Conservation (phyloP, 139 green algal genomes). For the Haematococcus lacustris region DNA sequence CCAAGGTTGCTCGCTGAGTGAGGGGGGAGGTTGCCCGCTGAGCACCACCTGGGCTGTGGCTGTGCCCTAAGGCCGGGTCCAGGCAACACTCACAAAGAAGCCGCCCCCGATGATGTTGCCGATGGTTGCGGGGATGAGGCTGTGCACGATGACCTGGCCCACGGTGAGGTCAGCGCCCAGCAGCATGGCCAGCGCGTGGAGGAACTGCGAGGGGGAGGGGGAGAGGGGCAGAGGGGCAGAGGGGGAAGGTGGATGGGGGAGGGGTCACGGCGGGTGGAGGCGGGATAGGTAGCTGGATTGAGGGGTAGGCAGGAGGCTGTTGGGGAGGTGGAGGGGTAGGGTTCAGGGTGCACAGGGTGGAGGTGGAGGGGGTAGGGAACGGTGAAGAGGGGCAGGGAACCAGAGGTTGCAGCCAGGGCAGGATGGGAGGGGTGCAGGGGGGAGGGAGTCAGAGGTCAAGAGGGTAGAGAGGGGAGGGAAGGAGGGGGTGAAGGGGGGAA, state of each 20-base stretch:
- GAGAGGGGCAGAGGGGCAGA: too few species aligned
- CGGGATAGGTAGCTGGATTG: too few species aligned
- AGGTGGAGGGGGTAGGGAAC: neutral
- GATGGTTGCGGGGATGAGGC: slow-evolving; percentile 33
- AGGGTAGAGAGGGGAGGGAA: too few species aligned
- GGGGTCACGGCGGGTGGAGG: too few species aligned
- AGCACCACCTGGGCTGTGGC: neutral
- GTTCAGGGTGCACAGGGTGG: neutral
- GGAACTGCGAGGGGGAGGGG: slow-evolving; percentile 21
- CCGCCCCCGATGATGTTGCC: slow-evolving; percentile 14
- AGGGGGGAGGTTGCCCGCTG: neutral
- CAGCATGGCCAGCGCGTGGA: slow-evolving; percentile 32
- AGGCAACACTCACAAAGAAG: neutral
- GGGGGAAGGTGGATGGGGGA: too few species aligned
- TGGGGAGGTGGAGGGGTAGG: neutral
- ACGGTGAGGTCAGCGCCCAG: slow-evolving; percentile 19
- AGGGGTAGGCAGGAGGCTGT: too few species aligned
- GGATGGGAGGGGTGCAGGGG: too few species aligned
- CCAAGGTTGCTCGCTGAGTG: neutral
- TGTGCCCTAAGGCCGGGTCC: neutral
- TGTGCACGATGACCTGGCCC: slow-evolving; percentile 21
- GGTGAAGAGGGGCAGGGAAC: too few species aligned
- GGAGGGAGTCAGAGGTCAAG: too few species aligned
- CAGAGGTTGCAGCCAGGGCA: too few species aligned
- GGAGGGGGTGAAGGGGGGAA: too few species aligned